These are phyloP conservation scores for Scedosporium dehoogii DNA, from an alignment of 2,329 filamentous ascomycete genomes.

Conservation along the genomic window DNA sequence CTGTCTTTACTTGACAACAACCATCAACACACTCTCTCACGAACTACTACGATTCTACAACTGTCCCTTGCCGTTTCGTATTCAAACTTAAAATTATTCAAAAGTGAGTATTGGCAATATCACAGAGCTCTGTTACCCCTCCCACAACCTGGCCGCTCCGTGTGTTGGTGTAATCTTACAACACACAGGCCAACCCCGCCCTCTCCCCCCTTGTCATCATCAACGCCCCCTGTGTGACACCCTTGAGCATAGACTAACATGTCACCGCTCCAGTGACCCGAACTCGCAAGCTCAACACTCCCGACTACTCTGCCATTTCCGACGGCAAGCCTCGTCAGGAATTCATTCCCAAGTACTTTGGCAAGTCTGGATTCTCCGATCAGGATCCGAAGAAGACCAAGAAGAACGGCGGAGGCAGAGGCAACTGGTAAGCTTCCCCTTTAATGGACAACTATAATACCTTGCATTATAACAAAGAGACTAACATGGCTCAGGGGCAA, in stretches of 20 bases:
- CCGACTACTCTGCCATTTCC: slow-evolving; percentile 72
- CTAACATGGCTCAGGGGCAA: slow-evolving; percentile 54
- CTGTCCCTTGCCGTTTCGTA: not conserved
- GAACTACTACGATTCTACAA: not conserved
- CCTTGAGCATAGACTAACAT: not conserved
- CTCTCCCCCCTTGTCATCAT: not conserved
- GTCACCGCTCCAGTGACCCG: slow-evolving; percentile 66
- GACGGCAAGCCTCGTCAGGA: slow-evolving; percentile 64
- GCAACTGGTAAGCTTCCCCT: slow-evolving; percentile 69
- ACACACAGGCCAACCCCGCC: not conserved
- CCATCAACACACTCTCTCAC: not conserved
- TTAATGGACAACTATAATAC: not conserved
- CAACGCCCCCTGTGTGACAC: not conserved
- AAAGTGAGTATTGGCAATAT: not conserved
- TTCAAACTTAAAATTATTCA: not conserved
- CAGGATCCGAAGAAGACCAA: slow-evolving; percentile 87
- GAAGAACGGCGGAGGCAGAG: slow-evolving; percentile 88
- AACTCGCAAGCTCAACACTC: slow-evolving; percentile 91
- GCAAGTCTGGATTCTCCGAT: slow-evolving; percentile 72
- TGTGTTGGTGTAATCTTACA: slow-evolving; percentile 4
- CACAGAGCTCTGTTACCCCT: not conserved
- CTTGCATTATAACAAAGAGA: not conserved
- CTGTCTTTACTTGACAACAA: not conserved
- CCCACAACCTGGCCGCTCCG: not conserved
- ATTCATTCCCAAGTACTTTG: slow-evolving; percentile 83